Percentiles rank a stretch among this genome's conserved stretches.
Conservation (phyloP, 805 yeast species). For the Lipomyces chichibuensis region DNA sequence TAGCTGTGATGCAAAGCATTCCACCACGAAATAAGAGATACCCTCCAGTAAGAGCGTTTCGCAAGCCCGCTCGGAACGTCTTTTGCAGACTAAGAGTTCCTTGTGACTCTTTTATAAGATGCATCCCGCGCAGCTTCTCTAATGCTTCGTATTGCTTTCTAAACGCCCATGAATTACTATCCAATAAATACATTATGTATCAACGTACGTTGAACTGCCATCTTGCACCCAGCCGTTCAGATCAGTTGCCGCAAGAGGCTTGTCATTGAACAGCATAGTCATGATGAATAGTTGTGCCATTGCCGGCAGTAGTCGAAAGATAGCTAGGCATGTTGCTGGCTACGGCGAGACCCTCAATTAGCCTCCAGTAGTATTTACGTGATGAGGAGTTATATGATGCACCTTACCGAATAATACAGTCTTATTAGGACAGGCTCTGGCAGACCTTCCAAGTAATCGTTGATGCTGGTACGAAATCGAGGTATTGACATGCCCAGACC, state of each 20-base stretch:
- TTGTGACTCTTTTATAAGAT: slow-evolving; percentile 64
- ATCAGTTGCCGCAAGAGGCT: slow-evolving; percentile 66
- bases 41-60: slow-evolving; percentile 84
- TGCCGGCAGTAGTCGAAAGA: slow-evolving; percentile 85
- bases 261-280: slow-evolving; percentile 82
- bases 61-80: slow-evolving; percentile 71
- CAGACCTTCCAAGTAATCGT: slow-evolving; percentile 85
- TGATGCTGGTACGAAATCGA: slow-evolving; percentile 42
- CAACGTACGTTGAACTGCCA: slow-evolving; percentile 50
- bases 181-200: slow-evolving; percentile 37
- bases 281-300: slow-evolving; percentile 86
- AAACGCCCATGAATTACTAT: slow-evolving; percentile 40
- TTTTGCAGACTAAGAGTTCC: slow-evolving; percentile 63
- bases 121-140: slow-evolving; percentile 73
- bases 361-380: not conserved
- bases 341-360: slow-evolving; percentile 21
- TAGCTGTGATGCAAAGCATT: not conserved
- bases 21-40: slow-evolving; percentile 36
- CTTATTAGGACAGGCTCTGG: slow-evolving; percentile 85
- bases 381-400: not conserved
- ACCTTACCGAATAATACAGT: slow-evolving; percentile 63
- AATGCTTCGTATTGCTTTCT: slow-evolving; percentile 73
- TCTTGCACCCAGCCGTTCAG: slow-evolving; percentile 77
- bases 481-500: slow-evolving; percentile 32
- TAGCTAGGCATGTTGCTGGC: slow-evolving; percentile 93